Evolutionary conservation across 2,329 filamentous ascomycete species (phyloP), one percentile per base, ranked within the genome.

Genomic region (Botrytis elliptica): DNA sequence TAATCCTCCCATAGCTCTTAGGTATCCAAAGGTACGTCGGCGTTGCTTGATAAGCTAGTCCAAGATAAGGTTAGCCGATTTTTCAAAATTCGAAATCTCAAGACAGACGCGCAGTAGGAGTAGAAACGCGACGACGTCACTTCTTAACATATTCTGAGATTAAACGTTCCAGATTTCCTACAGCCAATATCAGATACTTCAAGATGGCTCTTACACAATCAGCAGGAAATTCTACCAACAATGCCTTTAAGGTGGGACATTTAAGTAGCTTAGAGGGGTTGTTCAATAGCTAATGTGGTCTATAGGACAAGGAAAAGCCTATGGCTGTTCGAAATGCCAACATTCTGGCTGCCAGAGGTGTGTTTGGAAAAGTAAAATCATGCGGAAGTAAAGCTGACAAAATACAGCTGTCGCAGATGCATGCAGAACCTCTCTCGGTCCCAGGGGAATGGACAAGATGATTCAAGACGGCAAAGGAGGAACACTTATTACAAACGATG

Each of bases 401-500:
- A 70, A 75, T 66, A 77, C 36, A 96, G 96, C 96, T 82, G 95
- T 99, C 82, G 92, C 96, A 83, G 96, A 99, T 89, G 96, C 96
- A 79, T 97, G 99, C 83, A 89, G 96, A 87, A 98, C 95, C 42
- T 98, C 96, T 76, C 88, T 99, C 78, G 73, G 73, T 55, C 74
- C 74, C 29, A 60, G 74, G 49, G 74, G 74, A 62, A 72, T 80
- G 79, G 80, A 81, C 70, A 81, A 81, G 72, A 82, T 82, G 80
- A 98, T 99, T 80, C 93, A 97, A 87, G 97, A 73, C 38, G 77
- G 76, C 18, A 73, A 73, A 63, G 96, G 95, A 85, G 93, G 97
- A 84, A 98, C 95, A 74, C 96, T 98, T 83, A 99, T 99, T 85
- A 99, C 96, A 81, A 99, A 99, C 87, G 96, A 99, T 85, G 96